phyloP scores from a whole-genome alignment of 2,329 filamentous ascomycete genomes.

The Albifimbria verrucaria region DNA sequence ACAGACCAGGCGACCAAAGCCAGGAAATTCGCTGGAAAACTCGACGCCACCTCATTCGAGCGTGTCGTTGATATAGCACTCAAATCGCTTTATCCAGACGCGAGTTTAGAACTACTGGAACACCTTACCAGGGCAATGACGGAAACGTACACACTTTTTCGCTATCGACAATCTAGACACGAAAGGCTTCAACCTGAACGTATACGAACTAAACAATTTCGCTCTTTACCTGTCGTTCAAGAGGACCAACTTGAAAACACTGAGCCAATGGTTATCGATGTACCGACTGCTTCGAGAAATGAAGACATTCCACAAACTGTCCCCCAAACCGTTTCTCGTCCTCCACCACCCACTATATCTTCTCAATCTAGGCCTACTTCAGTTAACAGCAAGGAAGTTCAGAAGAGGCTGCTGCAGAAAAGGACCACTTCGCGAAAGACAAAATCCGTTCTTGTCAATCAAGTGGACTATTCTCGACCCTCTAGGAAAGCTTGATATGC shows the following conservation, averaged over 20 bases:
- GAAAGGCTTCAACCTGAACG: constrained; percentile 1
- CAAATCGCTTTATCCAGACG: constrained; percentile 4
- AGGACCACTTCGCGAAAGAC: neutral
- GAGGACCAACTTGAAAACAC: neutral
- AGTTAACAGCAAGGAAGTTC: neutral
- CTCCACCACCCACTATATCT: no score
- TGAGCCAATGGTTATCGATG: neutral
- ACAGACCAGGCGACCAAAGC: neutral
- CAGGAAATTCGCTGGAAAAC: neutral
- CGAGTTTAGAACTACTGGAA: constrained; percentile 1
- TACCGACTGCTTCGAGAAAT: no score
- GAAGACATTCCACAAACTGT: no score
- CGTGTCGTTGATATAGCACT: neutral
- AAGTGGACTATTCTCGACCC: neutral
- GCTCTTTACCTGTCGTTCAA: neutral
- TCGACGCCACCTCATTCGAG: neutral
- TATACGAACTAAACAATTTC: neutral
- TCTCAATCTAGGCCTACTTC: neutral
- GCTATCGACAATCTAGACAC: constrained; percentile 4
- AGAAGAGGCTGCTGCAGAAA: neutral
- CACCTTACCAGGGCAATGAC: constrained; percentile 3
- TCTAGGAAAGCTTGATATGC: neutral
- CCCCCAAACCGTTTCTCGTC: no score
- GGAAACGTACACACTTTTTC: constrained; percentile 5
- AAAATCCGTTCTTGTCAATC: neutral